phyloP scores from a whole-genome alignment of 306 rosid genomes.

The Echinosophora koreensis region DNA sequence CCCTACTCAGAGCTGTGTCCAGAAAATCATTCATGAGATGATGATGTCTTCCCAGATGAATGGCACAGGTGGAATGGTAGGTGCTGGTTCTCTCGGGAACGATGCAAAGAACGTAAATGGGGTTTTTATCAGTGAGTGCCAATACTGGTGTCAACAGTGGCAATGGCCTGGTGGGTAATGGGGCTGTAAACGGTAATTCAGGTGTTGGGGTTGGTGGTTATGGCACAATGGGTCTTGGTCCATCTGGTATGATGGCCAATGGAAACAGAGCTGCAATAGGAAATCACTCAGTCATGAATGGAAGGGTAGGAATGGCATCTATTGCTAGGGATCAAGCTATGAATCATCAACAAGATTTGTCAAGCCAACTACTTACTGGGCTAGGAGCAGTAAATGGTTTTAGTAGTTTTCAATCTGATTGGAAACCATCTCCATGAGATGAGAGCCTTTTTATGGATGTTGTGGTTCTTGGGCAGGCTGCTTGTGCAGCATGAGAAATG shows the following conservation, averaged over 20 bases:
- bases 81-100: constrained; percentile 71
- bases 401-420: constrained; percentile 85
- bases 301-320: constrained; percentile 82
- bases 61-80: constrained; percentile 64
- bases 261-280: constrained; percentile 84
- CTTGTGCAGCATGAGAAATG: constrained; percentile 65
- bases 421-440: constrained; percentile 87
- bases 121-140: constrained; percentile 59
- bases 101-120: constrained; percentile 82
- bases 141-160: constrained; percentile 65
- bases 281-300: constrained; percentile 79
- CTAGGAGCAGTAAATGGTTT: constrained; percentile 84
- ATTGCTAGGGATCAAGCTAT: constrained; percentile 82
- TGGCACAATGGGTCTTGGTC: constrained; percentile 75
- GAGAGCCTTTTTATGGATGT: constrained; percentile 43
- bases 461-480: constrained; percentile 53
- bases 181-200: constrained; percentile 61
- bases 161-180: constrained; percentile 69
- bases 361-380: constrained; percentile 86
- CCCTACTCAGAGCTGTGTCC: constrained; percentile 86
- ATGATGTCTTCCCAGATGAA: constrained; percentile 77
- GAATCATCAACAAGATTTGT: constrained; percentile 86
- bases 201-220: constrained; percentile 69
- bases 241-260: constrained; percentile 78
- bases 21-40: constrained; percentile 81